phyloP scores from a whole-genome alignment of 495 filamentous ascomycete genomes.

The Aspergillus avenaceus region DNA sequence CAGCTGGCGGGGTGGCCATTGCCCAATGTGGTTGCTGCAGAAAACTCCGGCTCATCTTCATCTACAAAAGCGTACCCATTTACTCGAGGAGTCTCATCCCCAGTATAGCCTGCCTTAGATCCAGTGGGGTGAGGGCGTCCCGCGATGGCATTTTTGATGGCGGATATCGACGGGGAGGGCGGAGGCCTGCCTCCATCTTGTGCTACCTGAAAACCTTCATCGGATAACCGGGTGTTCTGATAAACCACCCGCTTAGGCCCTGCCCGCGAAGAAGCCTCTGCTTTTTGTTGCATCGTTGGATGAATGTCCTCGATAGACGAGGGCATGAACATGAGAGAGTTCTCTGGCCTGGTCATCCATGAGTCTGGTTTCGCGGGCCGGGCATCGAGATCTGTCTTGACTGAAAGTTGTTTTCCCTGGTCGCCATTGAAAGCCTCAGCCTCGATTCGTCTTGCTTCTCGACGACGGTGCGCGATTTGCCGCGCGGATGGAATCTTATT shows the following conservation, averaged over 20 bases:
- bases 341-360: constrained; percentile 70
- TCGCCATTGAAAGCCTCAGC: constrained; percentile 29
- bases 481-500: constrained; percentile 87
- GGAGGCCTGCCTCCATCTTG: constrained; percentile 41
- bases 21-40: constrained; percentile 7
- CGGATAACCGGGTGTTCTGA: constrained; percentile 71
- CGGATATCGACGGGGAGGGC: constrained; percentile 76
- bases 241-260: constrained; percentile 75
- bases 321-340: constrained; percentile 85
- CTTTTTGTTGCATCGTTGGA: constrained; percentile 62
- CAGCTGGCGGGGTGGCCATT: constrained; percentile 3
- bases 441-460: constrained; percentile 58
- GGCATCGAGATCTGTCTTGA: constrained; percentile 58
- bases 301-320: constrained; percentile 58
- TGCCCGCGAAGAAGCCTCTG: constrained; percentile 67
- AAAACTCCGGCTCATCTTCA: constrained; percentile 57
- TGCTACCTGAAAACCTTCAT: constrained; percentile 24
- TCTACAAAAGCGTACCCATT: constrained; percentile 95
- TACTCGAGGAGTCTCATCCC: constrained; percentile 80
- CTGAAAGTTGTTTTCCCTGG: constrained; percentile 35
- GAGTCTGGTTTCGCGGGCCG: constrained; percentile 74
- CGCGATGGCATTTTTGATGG: constrained; percentile 81
- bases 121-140: constrained; percentile 61
- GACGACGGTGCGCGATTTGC: constrained; percentile 74
- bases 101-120: constrained; percentile 61